A percentile compares a stretch with the other conserved stretches of the same genome.
Conservation (phyloP, 2,329 filamentous ascomycete genomes). For the Cryphonectria nitschkei region DNA sequence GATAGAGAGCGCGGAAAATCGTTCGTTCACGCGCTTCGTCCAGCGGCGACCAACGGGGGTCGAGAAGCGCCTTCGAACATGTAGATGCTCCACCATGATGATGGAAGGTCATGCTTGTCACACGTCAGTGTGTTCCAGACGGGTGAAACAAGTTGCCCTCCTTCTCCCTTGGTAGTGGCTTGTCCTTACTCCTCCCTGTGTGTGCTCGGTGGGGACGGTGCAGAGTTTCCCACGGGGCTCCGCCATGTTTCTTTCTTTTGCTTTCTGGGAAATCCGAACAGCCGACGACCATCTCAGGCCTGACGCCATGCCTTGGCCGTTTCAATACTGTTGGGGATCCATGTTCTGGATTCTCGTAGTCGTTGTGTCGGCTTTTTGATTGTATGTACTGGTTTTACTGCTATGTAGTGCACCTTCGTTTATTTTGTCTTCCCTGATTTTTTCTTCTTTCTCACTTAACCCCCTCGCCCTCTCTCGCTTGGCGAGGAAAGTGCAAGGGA, state of each 20-base stretch:
- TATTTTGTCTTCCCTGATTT: background rate
- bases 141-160: background rate
- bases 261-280: background rate
- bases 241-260: background rate
- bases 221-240: background rate
- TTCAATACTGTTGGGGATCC: background rate
- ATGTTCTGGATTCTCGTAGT: background rate
- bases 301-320: background rate
- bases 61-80: background rate
- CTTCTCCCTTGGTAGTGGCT: background rate
- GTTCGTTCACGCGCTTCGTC: background rate
- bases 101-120: background rate
- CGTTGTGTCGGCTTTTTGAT: background rate
- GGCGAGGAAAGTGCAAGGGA: constrained; percentile 2
- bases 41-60: background rate
- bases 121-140: background rate
- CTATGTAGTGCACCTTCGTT: background rate
- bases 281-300: background rate
- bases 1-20: background rate
- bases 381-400: background rate
- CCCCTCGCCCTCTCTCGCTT: background rate
- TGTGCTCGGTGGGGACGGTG: background rate
- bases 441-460: background rate
- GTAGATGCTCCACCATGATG: background rate
- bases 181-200: background rate